Evolutionary conservation across 345 rosid species (phyloP), one percentile per base, ranked within the genome.

Genomic region (Brassica nigra): DNA sequence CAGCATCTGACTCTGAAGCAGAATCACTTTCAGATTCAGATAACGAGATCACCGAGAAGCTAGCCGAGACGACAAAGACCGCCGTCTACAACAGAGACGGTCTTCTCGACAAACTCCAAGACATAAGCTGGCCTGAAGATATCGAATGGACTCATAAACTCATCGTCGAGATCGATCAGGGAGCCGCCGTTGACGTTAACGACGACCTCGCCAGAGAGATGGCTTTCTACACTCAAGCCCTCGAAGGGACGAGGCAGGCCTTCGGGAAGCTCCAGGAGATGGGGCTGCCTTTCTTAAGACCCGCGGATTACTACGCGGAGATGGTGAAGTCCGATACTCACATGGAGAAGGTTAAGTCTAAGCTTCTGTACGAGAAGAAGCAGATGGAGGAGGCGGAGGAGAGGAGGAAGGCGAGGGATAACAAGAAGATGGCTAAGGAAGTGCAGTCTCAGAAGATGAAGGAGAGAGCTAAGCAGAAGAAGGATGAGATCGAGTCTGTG

Each of bases 321-420:
- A 93, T 93, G 98, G 90, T 88, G 73, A 95, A 92, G 82, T 78
- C 92, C 0, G 96, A 95, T 81, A 52, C 83, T 8, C 95, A 93
- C 70, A 91, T 93, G 97, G 90, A 75, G 86, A 93, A 91, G 67
- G 94, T 93, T 71, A 95, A 91, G 89, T 77, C 87, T 10, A 77
- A 84, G 81, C 93, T 91, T 69, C 47, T 89, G 82, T 68, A 87
- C 0, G 92, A 89, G 85, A 90, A 87, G 90, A 91, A 68, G 74
- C 85, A 80, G 80, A 89, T 87, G 1, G 89, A 90, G 85, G 98
- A 93, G 84, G 81, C 96, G 3, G 92, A 93, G 74, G 96, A 95
- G 89, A 95, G 99, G 68, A 90, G 81, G 88, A 95, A 90, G 80
- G 91, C 93, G 6, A 86, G 97, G 78, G 92, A 92, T 69, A 74